phyloP scores from a whole-genome alignment of 257 asterid species.

The Mentha longifolia region DNA sequence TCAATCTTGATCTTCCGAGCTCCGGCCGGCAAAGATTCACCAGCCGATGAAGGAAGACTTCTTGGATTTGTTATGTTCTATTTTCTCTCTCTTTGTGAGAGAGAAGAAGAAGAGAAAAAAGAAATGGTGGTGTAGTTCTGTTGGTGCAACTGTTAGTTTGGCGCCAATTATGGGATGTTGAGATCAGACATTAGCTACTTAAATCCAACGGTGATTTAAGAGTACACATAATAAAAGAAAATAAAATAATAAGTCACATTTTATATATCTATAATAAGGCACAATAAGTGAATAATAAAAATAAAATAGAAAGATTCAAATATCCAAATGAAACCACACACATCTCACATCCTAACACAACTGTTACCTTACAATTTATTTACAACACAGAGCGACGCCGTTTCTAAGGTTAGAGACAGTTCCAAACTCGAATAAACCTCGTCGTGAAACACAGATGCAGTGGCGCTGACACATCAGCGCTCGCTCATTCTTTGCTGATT shows the following conservation, averaged over 20 bases:
- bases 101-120: neutral
- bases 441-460: neutral
- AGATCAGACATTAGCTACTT: neutral
- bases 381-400: conserved; percentile 27
- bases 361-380: conserved; percentile 19
- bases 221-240: too few species aligned
- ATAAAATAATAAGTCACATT: too few species aligned
- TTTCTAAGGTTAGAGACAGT: conserved; percentile 29
- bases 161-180: conserved; percentile 33
- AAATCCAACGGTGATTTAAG: neutral
- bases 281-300: neutral
- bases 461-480: neutral
- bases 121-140: conserved; percentile 27
- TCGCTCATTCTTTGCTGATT: conserved; percentile 31
- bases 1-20: conserved; percentile 8
- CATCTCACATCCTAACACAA: conserved; percentile 7
- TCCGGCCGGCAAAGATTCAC: conserved; percentile 37
- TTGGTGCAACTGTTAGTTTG: conserved; percentile 30
- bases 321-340: neutral
- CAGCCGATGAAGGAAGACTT: conserved; percentile 35
- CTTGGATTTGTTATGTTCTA: neutral
- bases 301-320: neutral
- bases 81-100: neutral
- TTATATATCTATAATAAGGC: too few species aligned
- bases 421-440: conserved; percentile 8